Conservation (phyloP, 163 green algal species). For the Prototheca stagnorum region DNA sequence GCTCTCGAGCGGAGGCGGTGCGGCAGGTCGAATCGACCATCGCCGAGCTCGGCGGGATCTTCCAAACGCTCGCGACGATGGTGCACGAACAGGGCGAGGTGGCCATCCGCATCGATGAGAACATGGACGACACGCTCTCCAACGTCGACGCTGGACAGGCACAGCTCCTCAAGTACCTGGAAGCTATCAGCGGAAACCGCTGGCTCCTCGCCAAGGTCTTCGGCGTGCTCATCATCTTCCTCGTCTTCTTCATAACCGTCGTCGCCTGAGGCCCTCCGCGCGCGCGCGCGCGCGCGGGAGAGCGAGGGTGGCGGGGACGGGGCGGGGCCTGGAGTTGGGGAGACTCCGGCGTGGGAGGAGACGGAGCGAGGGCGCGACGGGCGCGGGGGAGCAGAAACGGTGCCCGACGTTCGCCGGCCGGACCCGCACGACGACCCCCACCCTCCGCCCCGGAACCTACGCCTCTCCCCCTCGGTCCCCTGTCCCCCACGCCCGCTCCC, state of each 20-base stretch:
- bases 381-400: too few species aligned
- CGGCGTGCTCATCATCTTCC: conserved; percentile 47
- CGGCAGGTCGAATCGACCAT: conserved; percentile 95
- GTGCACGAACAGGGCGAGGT: conserved; percentile 87
- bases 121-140: conserved; percentile 82
- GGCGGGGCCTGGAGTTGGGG: too few species aligned
- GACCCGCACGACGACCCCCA: too few species aligned
- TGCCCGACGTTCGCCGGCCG: too few species aligned
- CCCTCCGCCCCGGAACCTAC: too few species aligned
- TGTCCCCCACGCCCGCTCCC: too few species aligned
- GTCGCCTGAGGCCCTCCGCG: conserved; percentile 22
- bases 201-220: conserved; percentile 92
- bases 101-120: conserved; percentile 91
- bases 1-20: conserved; percentile 66
- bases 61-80: conserved; percentile 90
- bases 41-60: conserved; percentile 88
- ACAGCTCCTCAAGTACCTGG: conserved; percentile 93
- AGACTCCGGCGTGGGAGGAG: too few species aligned
- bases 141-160: conserved; percentile 89
- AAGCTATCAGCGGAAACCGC: conserved; percentile 77
- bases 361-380: too few species aligned
- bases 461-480: too few species aligned
- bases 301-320: too few species aligned
- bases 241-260: conserved; percentile 61
- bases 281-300: too few species aligned